Evolutionary conservation across 2,329 filamentous ascomycete species (phyloP).

Genomic region (Cytospora piceicola): DNA sequence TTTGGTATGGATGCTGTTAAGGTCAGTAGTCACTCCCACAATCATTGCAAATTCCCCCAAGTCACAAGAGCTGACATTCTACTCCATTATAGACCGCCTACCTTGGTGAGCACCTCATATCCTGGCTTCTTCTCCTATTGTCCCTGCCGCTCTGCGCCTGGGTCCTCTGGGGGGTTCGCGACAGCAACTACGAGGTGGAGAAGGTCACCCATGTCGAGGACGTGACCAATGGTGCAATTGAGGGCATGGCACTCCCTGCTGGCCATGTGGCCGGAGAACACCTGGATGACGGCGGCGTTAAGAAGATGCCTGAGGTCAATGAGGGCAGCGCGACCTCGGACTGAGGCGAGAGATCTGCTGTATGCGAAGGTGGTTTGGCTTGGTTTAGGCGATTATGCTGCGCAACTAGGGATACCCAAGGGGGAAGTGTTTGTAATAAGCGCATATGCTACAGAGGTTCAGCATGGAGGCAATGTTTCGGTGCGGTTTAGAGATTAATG

Average conservation of each 20-base stretch:
- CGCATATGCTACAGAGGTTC: neutral
- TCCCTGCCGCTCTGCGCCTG: conserved; percentile 34
- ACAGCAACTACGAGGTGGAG: conserved; percentile 36
- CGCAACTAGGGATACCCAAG: conserved; percentile 7
- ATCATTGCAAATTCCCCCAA: neutral
- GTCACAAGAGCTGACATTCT: neutral
- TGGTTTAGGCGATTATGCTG: neutral
- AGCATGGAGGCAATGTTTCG: neutral
- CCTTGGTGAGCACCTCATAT: conserved; percentile 34
- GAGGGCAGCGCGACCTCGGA: conserved; percentile 7
- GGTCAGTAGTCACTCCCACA: conserved; percentile 25
- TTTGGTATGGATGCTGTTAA: conserved; percentile 43
- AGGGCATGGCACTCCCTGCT: conserved; percentile 23
- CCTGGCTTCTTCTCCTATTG: conserved; percentile 34
- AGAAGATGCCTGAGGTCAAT: conserved; percentile 8
- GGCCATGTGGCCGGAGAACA: conserved; percentile 28
- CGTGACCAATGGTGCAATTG: conserved; percentile 21
- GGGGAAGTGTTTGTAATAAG: neutral
- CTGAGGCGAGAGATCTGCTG: neutral
- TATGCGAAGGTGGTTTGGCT: neutral
- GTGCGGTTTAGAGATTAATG: neutral
- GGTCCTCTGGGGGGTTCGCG: conserved; percentile 33
- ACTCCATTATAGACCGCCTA: conserved; percentile 32
- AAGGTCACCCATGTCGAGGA: conserved; percentile 32
- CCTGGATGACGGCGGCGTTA: conserved; percentile 3